These are phyloP conservation scores for Populus trichocarpa DNA, from an alignment of 441 rosid species.

Conservation along the genomic window DNA sequence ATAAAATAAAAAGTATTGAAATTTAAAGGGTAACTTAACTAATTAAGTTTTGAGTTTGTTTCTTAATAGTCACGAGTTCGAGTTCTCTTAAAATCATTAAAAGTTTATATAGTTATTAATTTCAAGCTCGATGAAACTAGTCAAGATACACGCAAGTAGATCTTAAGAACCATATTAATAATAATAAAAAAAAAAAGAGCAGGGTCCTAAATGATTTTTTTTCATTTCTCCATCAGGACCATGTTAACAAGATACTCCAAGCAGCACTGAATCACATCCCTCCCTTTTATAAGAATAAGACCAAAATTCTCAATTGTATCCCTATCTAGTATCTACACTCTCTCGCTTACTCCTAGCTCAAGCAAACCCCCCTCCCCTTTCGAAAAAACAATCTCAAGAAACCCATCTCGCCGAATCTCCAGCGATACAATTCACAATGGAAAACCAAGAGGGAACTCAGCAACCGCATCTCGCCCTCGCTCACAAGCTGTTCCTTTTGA, in stretches of 20 bases:
- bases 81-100: fast-evolving
- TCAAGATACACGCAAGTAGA: fast-evolving
- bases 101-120: fast-evolving
- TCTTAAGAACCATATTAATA: fast-evolving
- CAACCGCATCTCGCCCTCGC: slow-evolving; percentile 83
- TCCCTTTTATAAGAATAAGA: background rate
- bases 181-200: too few species aligned
- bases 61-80: fast-evolving
- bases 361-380: slow-evolving; percentile 12
- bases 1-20: too few species aligned
- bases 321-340: too few species aligned
- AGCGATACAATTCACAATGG: slow-evolving; percentile 46
- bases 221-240: too few species aligned
- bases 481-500: slow-evolving; percentile 74
- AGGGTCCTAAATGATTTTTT: too few species aligned
- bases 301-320: background rate
- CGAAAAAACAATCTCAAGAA: background rate
- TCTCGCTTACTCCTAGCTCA: slow-evolving; percentile 24
- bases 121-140: fast-evolving
- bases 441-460: slow-evolving; percentile 79
- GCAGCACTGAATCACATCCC: background rate
- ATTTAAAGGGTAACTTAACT: too few species aligned
- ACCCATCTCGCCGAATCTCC: slow-evolving; percentile 10
- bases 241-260: too few species aligned
- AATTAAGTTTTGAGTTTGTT: too few species aligned